Percentiles rank a stretch among this genome's conserved stretches.
phyloP scores from a whole-genome alignment of 805 yeast species.

The Ogataea zsoltii region DNA sequence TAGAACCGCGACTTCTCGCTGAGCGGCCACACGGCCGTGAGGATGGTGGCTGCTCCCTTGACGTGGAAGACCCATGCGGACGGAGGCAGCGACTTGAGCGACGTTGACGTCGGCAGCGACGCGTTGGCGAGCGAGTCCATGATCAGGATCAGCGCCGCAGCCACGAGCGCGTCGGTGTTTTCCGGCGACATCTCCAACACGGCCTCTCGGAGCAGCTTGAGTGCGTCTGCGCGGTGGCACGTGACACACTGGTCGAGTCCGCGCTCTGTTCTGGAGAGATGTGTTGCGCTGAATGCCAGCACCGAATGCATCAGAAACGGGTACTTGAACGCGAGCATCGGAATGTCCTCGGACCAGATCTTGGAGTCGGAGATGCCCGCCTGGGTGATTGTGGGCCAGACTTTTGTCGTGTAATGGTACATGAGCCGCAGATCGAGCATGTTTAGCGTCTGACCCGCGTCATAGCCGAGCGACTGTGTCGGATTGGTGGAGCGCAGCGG shows the following conservation, averaged over 20 bases:
- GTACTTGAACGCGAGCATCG: slow-evolving; percentile 80
- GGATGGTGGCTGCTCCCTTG: slow-evolving; percentile 93
- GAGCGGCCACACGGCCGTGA: slow-evolving; percentile 95
- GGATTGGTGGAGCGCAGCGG: slow-evolving; percentile 19
- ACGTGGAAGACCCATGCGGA: slow-evolving; percentile 97
- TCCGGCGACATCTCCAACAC: slow-evolving; percentile 80
- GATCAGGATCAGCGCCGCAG: slow-evolving; percentile 83
- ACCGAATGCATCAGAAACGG: slow-evolving; percentile 93
- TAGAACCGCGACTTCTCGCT: slow-evolving; percentile 66
- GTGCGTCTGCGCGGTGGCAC: slow-evolving; percentile 83
- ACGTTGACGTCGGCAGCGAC: slow-evolving; percentile 51
- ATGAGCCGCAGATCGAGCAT: slow-evolving; percentile 77
- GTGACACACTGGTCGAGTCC: slow-evolving; percentile 82
- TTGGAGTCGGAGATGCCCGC: slow-evolving; percentile 87
- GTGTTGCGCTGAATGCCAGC: slow-evolving; percentile 90
- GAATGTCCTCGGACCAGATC: slow-evolving; percentile 87
- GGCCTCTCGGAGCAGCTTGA: slow-evolving; percentile 77
- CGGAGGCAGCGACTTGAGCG: slow-evolving; percentile 74
- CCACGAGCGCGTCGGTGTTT: slow-evolving; percentile 91
- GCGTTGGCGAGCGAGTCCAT: slow-evolving; percentile 96
- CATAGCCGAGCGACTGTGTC: slow-evolving; percentile 18
- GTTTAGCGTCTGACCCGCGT: slow-evolving; percentile 45
- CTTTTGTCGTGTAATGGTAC: slow-evolving; percentile 84
- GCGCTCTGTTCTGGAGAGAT: slow-evolving; percentile 72
- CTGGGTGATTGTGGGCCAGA: slow-evolving; percentile 82